Base-by-base conservation (phyloP, 768 basidiomycete genomes). In the Boletus tomentosulus region DNA sequence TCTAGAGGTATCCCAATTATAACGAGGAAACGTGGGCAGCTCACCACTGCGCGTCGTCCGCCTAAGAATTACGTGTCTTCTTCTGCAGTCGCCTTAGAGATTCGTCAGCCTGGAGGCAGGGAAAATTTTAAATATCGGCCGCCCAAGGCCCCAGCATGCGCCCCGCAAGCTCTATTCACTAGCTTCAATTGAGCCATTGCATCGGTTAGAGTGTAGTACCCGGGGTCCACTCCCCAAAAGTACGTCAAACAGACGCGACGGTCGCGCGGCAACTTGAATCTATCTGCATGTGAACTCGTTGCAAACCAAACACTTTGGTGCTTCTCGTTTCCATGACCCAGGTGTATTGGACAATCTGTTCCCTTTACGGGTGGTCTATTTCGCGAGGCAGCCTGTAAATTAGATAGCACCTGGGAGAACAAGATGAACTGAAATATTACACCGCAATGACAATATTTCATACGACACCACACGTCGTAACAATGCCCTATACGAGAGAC, bases 241-340 rank as follows among this genome's bases (percentile, higher is more conserved):
- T 46, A 55, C 72, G 71, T 65, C 75, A 42, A 25, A 42, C 22
- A 16, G 10, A 28, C 42, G 42, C 25, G 25, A 27, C 42, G 2
- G 28, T 19, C 27, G 16, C 15, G 44, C 11, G n/a, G 13, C 19
- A 19, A 19, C 19, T 50, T 42, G 49, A 42, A 30, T 28, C 4
- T 12, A 30, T 28, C 4, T 12, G 11, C 28, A 31, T 39, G n/a
- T 28, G n/a, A 9, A 33, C 31, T 24, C 44, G 22, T 57, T 31
- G 34, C n/a, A 37, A 50, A 46, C 46, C 27, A 30, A 33, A 19
- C 30, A 30, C 31, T 37, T n/a, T 39, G 48, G 9, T 35, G 24
- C 16, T 15, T 19, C 28, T 19, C n/a, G 28, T 46, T 46, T 28
- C 34, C 11, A 34, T 13, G 33, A 13, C 5, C 33, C 33, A 34